Evolutionary conservation across 2,329 filamentous ascomycete genomes (phyloP).

Genomic region (Pseudocercospora crystallina): DNA sequence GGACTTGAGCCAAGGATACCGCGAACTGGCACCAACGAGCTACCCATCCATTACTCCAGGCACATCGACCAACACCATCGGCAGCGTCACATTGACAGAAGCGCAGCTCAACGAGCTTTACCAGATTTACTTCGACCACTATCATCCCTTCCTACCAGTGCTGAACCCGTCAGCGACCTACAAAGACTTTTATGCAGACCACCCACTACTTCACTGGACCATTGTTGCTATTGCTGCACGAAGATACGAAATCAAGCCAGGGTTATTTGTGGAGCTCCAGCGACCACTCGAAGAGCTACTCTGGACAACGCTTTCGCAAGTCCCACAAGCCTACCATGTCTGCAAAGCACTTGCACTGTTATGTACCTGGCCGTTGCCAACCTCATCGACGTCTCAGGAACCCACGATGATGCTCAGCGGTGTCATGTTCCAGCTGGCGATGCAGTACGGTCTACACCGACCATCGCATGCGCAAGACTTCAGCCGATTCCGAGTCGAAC

Average conservation of each 20-base stretch:
- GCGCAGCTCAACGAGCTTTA: conserved; percentile 59
- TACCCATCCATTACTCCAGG: conserved; percentile 55
- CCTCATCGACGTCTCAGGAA: conserved; percentile 76
- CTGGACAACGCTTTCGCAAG: conserved; percentile 74
- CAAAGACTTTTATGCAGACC: conserved; percentile 68
- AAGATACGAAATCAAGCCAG: conserved; percentile 64
- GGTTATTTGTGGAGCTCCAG: conserved; percentile 66
- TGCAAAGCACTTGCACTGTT: conserved; percentile 78
- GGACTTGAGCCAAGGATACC: conserved; percentile 39
- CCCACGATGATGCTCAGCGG: conserved; percentile 79
- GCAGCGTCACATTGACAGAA: conserved; percentile 43
- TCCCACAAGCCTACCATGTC: conserved; percentile 75
- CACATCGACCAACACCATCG: conserved; percentile 60
- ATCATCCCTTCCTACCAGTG: conserved; percentile 77
- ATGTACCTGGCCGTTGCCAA: conserved; percentile 80
- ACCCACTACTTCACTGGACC: conserved; percentile 82
- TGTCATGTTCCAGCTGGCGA: conserved; percentile 84
- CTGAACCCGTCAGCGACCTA: conserved; percentile 58
- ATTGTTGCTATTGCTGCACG: conserved; percentile 74
- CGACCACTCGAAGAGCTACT: conserved; percentile 66
- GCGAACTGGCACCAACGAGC: conserved; percentile 42
- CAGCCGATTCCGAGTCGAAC: conserved; percentile 63
- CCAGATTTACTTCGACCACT: conserved; percentile 71
- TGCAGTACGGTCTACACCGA: conserved; percentile 77
- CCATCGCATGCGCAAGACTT: conserved; percentile 83